Base-by-base conservation (phyloP, 192 early-diverging fungal genomes). In the Coemansia sp. region DNA sequence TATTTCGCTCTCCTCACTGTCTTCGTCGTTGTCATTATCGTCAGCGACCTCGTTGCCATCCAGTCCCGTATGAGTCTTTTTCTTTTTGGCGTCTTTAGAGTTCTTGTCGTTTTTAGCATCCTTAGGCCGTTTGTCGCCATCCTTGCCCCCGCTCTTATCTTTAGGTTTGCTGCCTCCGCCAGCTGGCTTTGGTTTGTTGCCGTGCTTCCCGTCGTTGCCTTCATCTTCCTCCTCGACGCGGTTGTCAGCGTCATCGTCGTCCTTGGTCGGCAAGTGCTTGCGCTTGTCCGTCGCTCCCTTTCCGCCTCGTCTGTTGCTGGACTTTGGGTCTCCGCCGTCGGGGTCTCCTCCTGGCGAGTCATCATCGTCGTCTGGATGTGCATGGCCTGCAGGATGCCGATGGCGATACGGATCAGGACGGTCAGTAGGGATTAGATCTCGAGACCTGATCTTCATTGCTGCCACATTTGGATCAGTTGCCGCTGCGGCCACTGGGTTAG, bases 401-500 rank as follows among this genome's bases (percentile, higher is more conserved):
- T 70, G 74, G 37, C 43, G 68, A 59, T 64, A 57, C 4, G 60
- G 55, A 6, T 30, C 55, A 23, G 68, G 66, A 5, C 79, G 79
- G 66, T 82, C 71, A 50, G 79, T 71, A 14, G 75, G 75, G 10
- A 82, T 59, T 52, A 82, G 68, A 57, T 82, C 79, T 37, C 68
- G 58, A 35, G 74, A 74, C 62, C 70, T 76, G 35, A 82, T 82
- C 58, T 68, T 76, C 66, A 82, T 76, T 3, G 79, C 79, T 11
- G 79, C 79, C 40, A 76, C 74, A 37, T 82, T 82, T 0, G 79
- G 79, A 43, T 82, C 79, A 19, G 68, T 73, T 6, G 78, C 78
- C 28, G 78, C 78, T n/a, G 79, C 79, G 16, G 79, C 79, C 5
- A 82, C 79, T 8, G 79, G 79, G 47, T 82, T 76, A 3, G 74